phyloP scores from a whole-genome alignment of 768 basidiomycete genomes.

The Collybiopsis confluens region DNA sequence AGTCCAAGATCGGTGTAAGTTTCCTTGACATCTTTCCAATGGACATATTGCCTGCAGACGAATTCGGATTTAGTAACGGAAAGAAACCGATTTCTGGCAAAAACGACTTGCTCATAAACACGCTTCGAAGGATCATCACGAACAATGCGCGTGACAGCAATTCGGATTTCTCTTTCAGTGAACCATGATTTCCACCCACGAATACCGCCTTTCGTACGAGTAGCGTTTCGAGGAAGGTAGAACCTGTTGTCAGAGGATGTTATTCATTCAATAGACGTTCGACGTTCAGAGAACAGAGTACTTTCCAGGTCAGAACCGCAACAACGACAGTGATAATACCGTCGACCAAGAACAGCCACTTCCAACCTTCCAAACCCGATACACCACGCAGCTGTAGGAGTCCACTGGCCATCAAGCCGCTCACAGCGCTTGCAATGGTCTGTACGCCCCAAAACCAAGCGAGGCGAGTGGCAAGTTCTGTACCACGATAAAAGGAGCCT shows the following conservation, averaged over 20 bases:
- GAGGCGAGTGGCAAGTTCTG: constrained; percentile 36
- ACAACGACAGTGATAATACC: constrained; percentile 32
- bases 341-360: constrained; percentile 34
- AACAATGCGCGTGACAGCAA: constrained; percentile 32
- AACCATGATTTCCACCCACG: constrained; percentile 34
- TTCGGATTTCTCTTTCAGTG: constrained; percentile 27
- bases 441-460: constrained; percentile 42
- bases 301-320: constrained; percentile 28
- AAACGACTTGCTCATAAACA: constrained; percentile 29
- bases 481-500: constrained; percentile 38
- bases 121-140: constrained; percentile 34
- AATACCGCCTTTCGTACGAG: constrained; percentile 25
- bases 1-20: constrained; percentile 32
- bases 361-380: constrained; percentile 34
- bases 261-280: no score
- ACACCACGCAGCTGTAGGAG: constrained; percentile 31
- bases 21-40: constrained; percentile 33
- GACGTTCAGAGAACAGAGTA: background rate
- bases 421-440: constrained; percentile 33
- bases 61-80: background rate
- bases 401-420: constrained; percentile 37
- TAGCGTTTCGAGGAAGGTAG: constrained; percentile 29
- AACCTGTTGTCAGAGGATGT: constrained; percentile 27
- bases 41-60: constrained; percentile 24
- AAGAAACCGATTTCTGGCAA: background rate